These are phyloP conservation scores for Pichia sp. DNA, from an alignment of 1,139 yeast species.

Conservation along the genomic window DNA sequence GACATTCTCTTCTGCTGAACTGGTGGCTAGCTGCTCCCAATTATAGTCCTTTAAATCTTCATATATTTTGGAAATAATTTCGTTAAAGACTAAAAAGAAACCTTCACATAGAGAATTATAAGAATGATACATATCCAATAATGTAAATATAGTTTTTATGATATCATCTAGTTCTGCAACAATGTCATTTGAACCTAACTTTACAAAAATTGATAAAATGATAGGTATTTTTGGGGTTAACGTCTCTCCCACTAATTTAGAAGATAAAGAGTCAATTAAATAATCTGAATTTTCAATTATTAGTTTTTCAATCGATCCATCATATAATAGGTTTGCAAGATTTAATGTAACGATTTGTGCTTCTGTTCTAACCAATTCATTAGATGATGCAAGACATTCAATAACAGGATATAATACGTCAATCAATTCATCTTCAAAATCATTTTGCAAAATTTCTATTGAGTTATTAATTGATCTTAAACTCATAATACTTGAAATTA, in stretches of 20 bases:
- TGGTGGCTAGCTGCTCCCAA: slow-evolving; percentile 20
- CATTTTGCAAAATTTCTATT: slow-evolving; percentile 34
- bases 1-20: slow-evolving; percentile 19
- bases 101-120: slow-evolving; percentile 67
- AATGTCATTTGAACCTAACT: slow-evolving; percentile 61
- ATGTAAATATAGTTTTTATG: slow-evolving; percentile 59
- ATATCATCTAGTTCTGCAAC: slow-evolving; percentile 68
- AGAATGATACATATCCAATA: slow-evolving; percentile 81
- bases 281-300: slow-evolving; percentile 72
- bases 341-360: slow-evolving; percentile 41
- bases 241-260: slow-evolving; percentile 58
- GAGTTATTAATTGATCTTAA: slow-evolving; percentile 38
- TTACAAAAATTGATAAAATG: slow-evolving; percentile 58
- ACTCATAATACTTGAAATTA: slow-evolving; percentile 27
- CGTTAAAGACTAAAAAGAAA: slow-evolving; percentile 65
- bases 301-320: slow-evolving; percentile 48
- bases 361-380: slow-evolving; percentile 36
- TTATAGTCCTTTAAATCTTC: slow-evolving; percentile 32
- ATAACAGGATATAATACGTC: slow-evolving; percentile 53
- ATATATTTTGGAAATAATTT: slow-evolving; percentile 51
- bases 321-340: slow-evolving; percentile 50
- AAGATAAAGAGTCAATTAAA: slow-evolving; percentile 66
- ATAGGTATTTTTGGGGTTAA: slow-evolving; percentile 72
- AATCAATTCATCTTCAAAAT: slow-evolving; percentile 43
- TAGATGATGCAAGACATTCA: slow-evolving; percentile 46